A percentile compares a stretch with the other conserved stretches of the same genome.
These are phyloP conservation scores for Lathyrus tuberosus DNA, from an alignment of 306 rosid genomes.

Conservation along the genomic window DNA sequence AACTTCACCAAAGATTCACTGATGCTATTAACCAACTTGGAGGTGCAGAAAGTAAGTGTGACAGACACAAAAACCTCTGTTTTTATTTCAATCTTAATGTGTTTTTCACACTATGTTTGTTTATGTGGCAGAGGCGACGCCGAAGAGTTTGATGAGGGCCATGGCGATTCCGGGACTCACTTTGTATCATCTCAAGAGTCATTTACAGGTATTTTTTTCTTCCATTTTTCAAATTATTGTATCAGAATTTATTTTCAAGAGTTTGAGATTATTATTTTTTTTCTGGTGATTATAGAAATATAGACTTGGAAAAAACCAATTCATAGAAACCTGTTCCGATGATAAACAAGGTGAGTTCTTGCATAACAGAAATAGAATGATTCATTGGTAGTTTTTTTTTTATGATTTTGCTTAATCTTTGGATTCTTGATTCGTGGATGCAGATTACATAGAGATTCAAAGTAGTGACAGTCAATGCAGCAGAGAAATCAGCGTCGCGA, in stretches of 20 bases:
- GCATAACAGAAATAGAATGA: slow-evolving; percentile 23
- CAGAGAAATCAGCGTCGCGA: slow-evolving; percentile 51
- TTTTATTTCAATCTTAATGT: slow-evolving; percentile 19
- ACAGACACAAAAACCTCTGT: not conserved
- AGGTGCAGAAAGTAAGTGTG: slow-evolving; percentile 84
- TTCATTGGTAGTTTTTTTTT: slow-evolving; percentile 20
- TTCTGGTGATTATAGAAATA: slow-evolving; percentile 62
- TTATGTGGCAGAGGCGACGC: slow-evolving; percentile 82
- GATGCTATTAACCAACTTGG: slow-evolving; percentile 88
- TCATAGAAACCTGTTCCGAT: slow-evolving; percentile 57
- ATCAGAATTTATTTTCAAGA: slow-evolving; percentile 32
- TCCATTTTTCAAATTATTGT: slow-evolving; percentile 17
- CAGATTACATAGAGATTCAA: slow-evolving; percentile 64
- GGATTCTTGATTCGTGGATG: slow-evolving; percentile 17
- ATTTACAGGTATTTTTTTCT: slow-evolving; percentile 75
- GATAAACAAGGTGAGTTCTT: slow-evolving; percentile 60
- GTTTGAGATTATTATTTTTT: slow-evolving; percentile 17
- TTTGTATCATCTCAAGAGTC: slow-evolving; percentile 96
- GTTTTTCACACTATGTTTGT: slow-evolving; percentile 20
- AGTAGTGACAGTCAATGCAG: slow-evolving; percentile 51
- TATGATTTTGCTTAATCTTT: slow-evolving; percentile 14
- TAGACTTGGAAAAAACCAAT: slow-evolving; percentile 77
- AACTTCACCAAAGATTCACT: slow-evolving; percentile 83
- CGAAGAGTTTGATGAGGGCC: slow-evolving; percentile 86
- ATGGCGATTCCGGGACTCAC: slow-evolving; percentile 94